These are phyloP conservation scores for Sclerotinia glacialis DNA, from an alignment of 2,329 filamentous ascomycete genomes.

Conservation along the genomic window DNA sequence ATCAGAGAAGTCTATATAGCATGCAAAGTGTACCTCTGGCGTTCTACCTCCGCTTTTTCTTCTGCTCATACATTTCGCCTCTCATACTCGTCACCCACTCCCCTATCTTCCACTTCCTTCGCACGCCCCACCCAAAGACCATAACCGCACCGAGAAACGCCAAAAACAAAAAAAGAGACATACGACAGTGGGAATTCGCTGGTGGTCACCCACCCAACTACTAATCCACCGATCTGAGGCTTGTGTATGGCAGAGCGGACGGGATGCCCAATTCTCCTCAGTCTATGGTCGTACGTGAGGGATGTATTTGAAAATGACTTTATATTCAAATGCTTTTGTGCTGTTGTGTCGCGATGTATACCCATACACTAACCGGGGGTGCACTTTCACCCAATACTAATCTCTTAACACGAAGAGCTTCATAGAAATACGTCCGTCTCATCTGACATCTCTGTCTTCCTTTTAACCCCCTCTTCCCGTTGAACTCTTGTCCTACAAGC, in stretches of 20 bases:
- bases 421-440: no score
- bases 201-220: constrained; percentile 19
- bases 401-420: no score
- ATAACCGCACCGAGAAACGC: neutral
- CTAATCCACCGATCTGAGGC: constrained; percentile 12
- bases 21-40: no score
- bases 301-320: accelerated
- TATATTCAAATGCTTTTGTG: neutral
- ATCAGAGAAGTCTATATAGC: no score
- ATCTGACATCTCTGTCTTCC: no score
- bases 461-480: neutral
- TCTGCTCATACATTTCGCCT: no score
- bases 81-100: neutral
- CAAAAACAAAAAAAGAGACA: neutral
- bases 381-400: neutral
- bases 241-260: constrained; percentile 18
- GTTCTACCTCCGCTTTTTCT: no score
- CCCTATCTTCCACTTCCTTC: neutral
- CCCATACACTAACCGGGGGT: neutral
- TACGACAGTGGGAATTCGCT: constrained; percentile 17
- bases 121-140: neutral
- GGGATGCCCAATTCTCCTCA: constrained; percentile 14
- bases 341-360: neutral
- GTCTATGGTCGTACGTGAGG: neutral
- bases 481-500: neutral